These are phyloP conservation scores for Leishmania turanica DNA, from an alignment of 208 protist species.

Conservation along the genomic window DNA sequence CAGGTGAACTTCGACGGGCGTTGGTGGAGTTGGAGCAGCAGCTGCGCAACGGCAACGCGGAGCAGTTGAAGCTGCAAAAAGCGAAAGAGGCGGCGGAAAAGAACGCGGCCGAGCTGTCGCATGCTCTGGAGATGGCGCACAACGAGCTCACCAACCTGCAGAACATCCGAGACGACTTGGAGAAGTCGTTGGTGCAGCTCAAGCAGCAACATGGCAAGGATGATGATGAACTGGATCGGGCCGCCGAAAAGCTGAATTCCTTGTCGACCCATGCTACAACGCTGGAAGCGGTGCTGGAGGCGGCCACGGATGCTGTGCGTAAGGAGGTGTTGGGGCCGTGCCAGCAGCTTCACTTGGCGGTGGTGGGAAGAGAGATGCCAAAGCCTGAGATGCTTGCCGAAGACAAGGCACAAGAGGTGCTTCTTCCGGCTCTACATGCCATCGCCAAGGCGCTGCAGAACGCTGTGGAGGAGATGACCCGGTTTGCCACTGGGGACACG, in stretches of 20 bases:
- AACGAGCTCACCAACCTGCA: slow-evolving; percentile 5
- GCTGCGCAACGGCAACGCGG: slow-evolving; percentile 12
- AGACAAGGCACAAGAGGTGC: background rate
- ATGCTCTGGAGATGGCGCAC: slow-evolving; percentile 1
- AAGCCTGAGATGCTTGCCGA: background rate
- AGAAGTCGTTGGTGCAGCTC: slow-evolving; percentile 8
- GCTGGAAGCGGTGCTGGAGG: slow-evolving; percentile 9
- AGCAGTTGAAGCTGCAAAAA: slow-evolving; percentile 8
- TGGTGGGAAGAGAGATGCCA: slow-evolving; percentile 7
- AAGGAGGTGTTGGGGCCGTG: background rate
- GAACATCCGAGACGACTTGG: slow-evolving; percentile 4
- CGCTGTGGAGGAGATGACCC: background rate
- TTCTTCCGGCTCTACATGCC: slow-evolving; percentile 1
- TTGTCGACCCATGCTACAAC: background rate
- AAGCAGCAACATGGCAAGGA: slow-evolving; percentile 11
- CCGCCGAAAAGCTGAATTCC: background rate
- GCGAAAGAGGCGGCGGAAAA: slow-evolving; percentile 3
- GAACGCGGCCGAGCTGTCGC: background rate
- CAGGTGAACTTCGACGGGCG: slow-evolving; percentile 25
- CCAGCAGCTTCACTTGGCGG: slow-evolving; percentile 4
- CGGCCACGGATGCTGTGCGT: slow-evolving; percentile 4
- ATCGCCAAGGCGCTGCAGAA: background rate
- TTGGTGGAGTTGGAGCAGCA: slow-evolving; percentile 28
- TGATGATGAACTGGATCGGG: background rate
- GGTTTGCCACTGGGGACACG: background rate